These are phyloP conservation scores for Dentipellis sp. DNA, from an alignment of 768 basidiomycete genomes.

Conservation along the genomic window DNA sequence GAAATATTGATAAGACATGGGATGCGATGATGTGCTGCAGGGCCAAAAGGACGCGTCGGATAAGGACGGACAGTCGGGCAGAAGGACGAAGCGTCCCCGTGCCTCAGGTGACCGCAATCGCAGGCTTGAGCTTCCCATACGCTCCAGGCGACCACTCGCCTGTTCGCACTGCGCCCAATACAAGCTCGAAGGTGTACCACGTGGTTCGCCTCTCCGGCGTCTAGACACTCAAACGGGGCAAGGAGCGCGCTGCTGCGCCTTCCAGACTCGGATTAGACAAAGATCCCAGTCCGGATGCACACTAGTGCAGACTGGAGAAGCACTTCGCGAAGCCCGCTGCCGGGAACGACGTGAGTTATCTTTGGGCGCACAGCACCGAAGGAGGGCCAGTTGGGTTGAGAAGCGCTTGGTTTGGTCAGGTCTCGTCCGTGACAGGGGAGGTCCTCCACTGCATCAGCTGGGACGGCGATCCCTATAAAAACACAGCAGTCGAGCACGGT, in stretches of 20 bases:
- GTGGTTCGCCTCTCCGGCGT: not conserved
- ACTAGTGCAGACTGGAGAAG: not conserved
- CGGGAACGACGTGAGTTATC: not conserved
- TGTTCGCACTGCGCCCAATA: not conserved
- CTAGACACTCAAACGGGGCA: not conserved
- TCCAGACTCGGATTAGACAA: not conserved
- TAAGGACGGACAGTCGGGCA: too few relatives aligned
- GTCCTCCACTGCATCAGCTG: not conserved
- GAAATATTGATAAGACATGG: too few relatives aligned
- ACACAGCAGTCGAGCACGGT: not conserved
- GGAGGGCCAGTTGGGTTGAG: not conserved
- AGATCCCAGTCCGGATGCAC: not conserved
- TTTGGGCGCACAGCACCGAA: conserved; percentile 2
- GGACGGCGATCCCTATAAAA: conserved; percentile 5
- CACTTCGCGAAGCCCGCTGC: not conserved
- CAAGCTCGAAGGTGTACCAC: not conserved
- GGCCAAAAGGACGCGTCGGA: too few relatives aligned
- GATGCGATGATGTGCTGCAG: too few relatives aligned
- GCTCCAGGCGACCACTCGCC: not conserved
- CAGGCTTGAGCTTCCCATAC: not conserved
- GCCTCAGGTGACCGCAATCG: too few relatives aligned
- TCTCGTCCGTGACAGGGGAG: not conserved
- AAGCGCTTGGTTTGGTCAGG: not conserved
- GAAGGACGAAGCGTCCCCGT: too few relatives aligned
- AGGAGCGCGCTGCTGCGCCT: not conserved